phyloP scores from a whole-genome alignment of 208 protist genomes.

The Wallacemonas sp. region DNA sequence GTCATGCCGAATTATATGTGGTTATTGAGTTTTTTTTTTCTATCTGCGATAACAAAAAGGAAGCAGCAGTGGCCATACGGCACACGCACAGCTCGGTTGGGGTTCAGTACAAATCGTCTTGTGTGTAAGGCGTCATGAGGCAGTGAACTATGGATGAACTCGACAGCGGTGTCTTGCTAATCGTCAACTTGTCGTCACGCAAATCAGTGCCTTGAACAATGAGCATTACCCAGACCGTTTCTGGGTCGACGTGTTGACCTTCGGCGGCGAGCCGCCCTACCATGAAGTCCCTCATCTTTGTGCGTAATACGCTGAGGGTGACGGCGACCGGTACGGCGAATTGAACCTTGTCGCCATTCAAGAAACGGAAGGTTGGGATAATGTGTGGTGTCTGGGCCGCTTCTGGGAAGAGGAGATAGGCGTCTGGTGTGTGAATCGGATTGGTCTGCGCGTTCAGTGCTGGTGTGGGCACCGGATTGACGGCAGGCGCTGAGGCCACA shows the following conservation, averaged over 20 bases:
- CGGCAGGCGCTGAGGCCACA: too few relatives aligned
- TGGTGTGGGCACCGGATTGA: background rate
- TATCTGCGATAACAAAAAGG: background rate
- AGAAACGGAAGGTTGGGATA: slow-evolving; percentile 8
- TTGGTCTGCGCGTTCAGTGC: background rate
- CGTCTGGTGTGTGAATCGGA: background rate
- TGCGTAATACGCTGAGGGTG: background rate
- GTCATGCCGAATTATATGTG: too few relatives aligned
- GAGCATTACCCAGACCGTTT: slow-evolving; percentile 2
- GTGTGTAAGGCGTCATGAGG: slow-evolving; percentile 14
- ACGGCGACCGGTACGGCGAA: background rate
- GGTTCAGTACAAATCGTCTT: background rate
- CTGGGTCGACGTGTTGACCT: background rate
- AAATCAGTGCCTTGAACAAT: slow-evolving; percentile 7
- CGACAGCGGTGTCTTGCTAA: background rate
- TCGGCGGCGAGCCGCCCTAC: background rate
- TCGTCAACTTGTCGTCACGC: background rate
- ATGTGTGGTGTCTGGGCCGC: background rate
- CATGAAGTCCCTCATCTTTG: background rate
- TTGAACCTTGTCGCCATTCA: slow-evolving; percentile 1
- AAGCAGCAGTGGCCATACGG: background rate
- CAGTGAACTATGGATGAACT: slow-evolving; percentile 5
- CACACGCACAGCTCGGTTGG: background rate
- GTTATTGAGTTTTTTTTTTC: background rate
- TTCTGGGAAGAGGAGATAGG: background rate